Percentiles rank a stretch among this genome's conserved stretches.
Evolutionary conservation across 345 rosid species (phyloP).

Genomic region (Ceriops zippeliana): DNA sequence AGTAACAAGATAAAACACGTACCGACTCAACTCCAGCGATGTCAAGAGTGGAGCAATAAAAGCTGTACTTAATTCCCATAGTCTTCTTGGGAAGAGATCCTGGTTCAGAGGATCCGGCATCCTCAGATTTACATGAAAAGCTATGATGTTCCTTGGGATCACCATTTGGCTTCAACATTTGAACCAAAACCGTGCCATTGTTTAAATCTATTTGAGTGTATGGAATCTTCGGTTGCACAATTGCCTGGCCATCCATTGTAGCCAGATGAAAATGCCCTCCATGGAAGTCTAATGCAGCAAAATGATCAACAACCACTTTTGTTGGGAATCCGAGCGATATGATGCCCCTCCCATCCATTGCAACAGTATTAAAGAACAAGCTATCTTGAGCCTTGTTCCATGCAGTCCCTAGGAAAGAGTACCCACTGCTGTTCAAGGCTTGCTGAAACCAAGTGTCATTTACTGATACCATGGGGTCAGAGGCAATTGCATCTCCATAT

Average conservation of each 20-base stretch:
- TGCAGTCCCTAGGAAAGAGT: slow-evolving; percentile 20
- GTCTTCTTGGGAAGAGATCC: slow-evolving; percentile 4
- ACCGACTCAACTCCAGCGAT: slow-evolving; percentile 38
- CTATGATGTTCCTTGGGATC: background rate
- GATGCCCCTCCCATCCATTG: slow-evolving; percentile 36
- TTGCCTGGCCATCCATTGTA: slow-evolving; percentile 24
- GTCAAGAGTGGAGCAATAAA: slow-evolving; percentile 31
- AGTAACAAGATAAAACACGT: background rate
- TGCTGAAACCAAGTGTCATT: slow-evolving; percentile 29
- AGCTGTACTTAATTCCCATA: slow-evolving; percentile 17
- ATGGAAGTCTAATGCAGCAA: slow-evolving; percentile 26
- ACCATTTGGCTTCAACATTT: slow-evolving; percentile 5
- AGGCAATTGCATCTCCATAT: slow-evolving; percentile 32
- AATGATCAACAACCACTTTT: slow-evolving; percentile 21
- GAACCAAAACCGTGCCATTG: slow-evolving; percentile 16
- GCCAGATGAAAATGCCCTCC: slow-evolving; percentile 36
- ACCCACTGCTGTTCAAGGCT: slow-evolving; percentile 21
- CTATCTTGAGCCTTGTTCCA: slow-evolving; percentile 24
- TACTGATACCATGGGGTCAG: slow-evolving; percentile 2
- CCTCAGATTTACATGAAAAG: slow-evolving; percentile 6
- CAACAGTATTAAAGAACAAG: slow-evolving; percentile 21
- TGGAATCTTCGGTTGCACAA: slow-evolving; percentile 19
- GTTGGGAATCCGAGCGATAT: slow-evolving; percentile 35
- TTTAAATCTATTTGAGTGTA: slow-evolving; percentile 9
- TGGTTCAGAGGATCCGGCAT: slow-evolving; percentile 1